These are phyloP conservation scores for Corymbia citriodora DNA, from an alignment of 441 rosid species.

Conservation along the genomic window DNA sequence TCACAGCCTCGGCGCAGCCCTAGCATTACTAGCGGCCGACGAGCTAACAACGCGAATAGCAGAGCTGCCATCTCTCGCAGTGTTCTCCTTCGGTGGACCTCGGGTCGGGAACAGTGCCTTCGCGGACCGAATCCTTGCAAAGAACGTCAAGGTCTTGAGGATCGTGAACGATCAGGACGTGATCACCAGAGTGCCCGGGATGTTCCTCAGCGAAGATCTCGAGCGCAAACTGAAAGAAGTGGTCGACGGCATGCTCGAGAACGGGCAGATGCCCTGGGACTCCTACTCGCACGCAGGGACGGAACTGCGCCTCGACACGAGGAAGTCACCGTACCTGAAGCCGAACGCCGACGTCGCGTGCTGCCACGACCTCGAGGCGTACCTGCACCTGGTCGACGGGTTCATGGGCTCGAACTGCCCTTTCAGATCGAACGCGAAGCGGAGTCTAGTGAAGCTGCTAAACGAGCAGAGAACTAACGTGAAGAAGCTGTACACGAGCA, in stretches of 20 bases:
- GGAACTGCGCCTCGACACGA: constrained; percentile 65
- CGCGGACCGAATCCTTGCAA: constrained; percentile 27
- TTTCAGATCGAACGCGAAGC: constrained; percentile 81
- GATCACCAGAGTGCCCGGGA: constrained; percentile 54
- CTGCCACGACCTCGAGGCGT: constrained; percentile 71
- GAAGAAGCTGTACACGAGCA: constrained; percentile 70
- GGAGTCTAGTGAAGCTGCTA: constrained; percentile 69
- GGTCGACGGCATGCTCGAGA: neutral
- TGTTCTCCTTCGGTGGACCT: constrained; percentile 68
- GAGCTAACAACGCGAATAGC: constrained; percentile 29
- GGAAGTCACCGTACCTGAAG: constrained; percentile 68
- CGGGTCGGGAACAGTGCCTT: constrained; percentile 57
- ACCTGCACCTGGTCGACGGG: constrained; percentile 88
- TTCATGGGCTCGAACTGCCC: constrained; percentile 73
- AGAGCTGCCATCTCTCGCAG: constrained; percentile 36
- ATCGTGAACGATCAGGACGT: constrained; percentile 64
- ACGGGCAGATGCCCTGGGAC: constrained; percentile 40
- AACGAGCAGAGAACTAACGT: constrained; percentile 76
- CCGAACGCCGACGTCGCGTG: constrained; percentile 66
- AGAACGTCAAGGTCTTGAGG: constrained; percentile 48
- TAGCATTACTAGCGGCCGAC: constrained; percentile 49
- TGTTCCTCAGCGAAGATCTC: constrained; percentile 15
- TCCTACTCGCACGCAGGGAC: constrained; percentile 56
- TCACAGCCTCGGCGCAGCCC: constrained; percentile 67
- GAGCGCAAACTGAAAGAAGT: neutral